Conservation (phyloP, 768 basidiomycete genomes). For the Candolleomyces eurysporus region DNA sequence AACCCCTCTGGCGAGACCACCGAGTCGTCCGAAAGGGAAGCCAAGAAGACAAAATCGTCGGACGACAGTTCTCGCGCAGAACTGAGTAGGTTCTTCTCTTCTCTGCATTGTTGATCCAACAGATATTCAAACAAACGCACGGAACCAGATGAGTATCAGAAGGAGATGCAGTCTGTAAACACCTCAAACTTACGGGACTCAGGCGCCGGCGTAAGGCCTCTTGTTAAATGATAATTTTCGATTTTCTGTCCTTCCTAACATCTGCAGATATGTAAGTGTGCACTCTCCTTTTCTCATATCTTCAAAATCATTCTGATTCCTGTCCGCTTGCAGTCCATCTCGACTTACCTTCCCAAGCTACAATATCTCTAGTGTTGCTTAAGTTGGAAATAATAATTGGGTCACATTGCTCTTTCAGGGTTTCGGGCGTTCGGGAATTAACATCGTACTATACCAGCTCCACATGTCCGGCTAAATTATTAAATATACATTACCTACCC, state of each 20-base stretch:
- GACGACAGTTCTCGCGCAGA: neutral
- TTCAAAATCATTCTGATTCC: too few species aligned
- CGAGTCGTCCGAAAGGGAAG: neutral
- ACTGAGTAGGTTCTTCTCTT: conserved; percentile 4
- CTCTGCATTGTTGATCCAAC: neutral
- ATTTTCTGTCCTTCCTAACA: neutral
- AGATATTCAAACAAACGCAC: neutral
- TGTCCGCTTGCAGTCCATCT: too few species aligned
- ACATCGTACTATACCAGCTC: too few species aligned
- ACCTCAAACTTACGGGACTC: conserved; percentile 22
- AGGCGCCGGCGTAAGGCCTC: conserved; percentile 30
- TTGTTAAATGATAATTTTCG: conserved; percentile 21
- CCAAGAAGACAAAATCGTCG: conserved; percentile 4
- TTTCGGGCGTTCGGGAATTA: too few species aligned
- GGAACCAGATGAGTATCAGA: conserved; percentile 22
- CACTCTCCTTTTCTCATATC: neutral
- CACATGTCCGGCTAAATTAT: too few species aligned
- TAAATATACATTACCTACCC: too few species aligned
- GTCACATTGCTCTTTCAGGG: too few species aligned
- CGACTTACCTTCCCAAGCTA: too few species aligned
- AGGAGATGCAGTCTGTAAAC: conserved; percentile 20
- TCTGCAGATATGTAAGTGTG: conserved; percentile 2
- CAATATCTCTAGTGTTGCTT: too few species aligned
- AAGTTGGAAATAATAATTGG: too few species aligned
- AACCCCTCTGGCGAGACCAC: conserved; percentile 12